Conservation (phyloP, 441 rosid genomes). For the Erysimum cheiri region DNA sequence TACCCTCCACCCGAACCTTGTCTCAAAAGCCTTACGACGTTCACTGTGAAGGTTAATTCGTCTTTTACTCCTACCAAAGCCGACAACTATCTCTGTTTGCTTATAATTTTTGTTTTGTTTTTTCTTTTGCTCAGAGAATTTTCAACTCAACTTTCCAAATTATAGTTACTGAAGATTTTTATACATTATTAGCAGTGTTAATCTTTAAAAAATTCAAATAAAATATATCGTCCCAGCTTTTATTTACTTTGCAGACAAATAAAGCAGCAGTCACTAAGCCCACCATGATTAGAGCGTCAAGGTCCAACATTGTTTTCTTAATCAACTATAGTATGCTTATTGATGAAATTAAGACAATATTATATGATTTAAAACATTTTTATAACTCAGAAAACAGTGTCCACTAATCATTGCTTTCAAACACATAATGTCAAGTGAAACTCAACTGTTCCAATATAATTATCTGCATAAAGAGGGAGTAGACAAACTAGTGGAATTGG, state of each 20-base stretch:
- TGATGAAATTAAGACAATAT: slow-evolving; percentile 39
- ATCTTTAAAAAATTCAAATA: background rate
- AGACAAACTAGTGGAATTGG: slow-evolving; percentile 11
- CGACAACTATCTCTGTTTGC: slow-evolving; percentile 42
- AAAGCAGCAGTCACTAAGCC: slow-evolving; percentile 46
- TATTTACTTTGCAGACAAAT: slow-evolving; percentile 47
- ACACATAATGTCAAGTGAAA: slow-evolving; percentile 31
- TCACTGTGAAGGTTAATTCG: background rate
- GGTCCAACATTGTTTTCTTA: slow-evolving; percentile 35
- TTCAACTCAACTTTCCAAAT: slow-evolving; percentile 20
- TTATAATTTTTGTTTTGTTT: slow-evolving; percentile 37
- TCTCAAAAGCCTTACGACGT: background rate
- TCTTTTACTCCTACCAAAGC: slow-evolving; percentile 15
- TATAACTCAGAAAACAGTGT: slow-evolving; percentile 30
- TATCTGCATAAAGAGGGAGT: slow-evolving; percentile 18
- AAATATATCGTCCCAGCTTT: slow-evolving; percentile 44
- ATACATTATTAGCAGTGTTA: slow-evolving; percentile 40
- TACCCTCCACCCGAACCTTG: slow-evolving; percentile 18
- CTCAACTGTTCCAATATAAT: slow-evolving; percentile 42
- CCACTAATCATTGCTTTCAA: slow-evolving; percentile 47
- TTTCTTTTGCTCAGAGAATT: slow-evolving; percentile 16
- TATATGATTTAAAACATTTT: slow-evolving; percentile 14
- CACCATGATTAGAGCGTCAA: slow-evolving; percentile 45
- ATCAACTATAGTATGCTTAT: slow-evolving; percentile 31
- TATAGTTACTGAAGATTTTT: background rate